Evolutionary conservation across 2,329 filamentous ascomycete genomes (phyloP), one percentile per base, ranked within the genome.

Genomic region (Aspergillus ochraceus): DNA sequence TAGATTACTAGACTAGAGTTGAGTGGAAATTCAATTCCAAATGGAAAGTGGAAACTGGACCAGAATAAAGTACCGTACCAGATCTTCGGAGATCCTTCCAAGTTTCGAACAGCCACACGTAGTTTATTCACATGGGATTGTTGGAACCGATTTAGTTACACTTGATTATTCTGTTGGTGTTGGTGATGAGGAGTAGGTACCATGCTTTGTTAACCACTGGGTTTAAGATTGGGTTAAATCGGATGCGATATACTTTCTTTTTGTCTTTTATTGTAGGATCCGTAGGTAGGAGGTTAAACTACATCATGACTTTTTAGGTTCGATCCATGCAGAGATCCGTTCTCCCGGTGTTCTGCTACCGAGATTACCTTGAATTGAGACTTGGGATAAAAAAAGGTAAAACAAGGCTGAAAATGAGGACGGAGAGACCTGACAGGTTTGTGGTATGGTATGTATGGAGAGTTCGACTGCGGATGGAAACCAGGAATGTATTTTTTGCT

Each of bases 241-340:
- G 58, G 52, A 57, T 55, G 22, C 32, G 56, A 49, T 49, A 45
- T 54, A 42, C 26, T 26, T 26, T 29, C 32, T 57, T 26, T 49
- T 29, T 47, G 5, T 52, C 17, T 29, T 51, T 10, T 12, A 24
- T 47, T 39, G 14, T 17, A 6, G 12, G 12, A 6, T n/a, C n/a
- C 39, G 39, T 42, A 42, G 5, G 39, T 6, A 14, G 14, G 9
- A 24, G 6, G 20, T 19, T 42, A 5, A 29, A 50, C 39, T 36
- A 50, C 54, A 47, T 47, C 45, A 47, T 47, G 54, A 51, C 47
- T 51, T 45, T 50, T 32, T 50, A 56, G 3, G 45, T 30, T 22
- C 14, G n/a, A 20, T 36, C 11, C 8, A n/a, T 17, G 36, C 36
- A 17, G 36, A 42, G 36, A 1, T n/a, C 17, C 17, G 36, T n/a